These are phyloP conservation scores for Alternaria tenuissima DNA, from an alignment of 2,329 filamentous ascomycete species.

Conservation along the genomic window DNA sequence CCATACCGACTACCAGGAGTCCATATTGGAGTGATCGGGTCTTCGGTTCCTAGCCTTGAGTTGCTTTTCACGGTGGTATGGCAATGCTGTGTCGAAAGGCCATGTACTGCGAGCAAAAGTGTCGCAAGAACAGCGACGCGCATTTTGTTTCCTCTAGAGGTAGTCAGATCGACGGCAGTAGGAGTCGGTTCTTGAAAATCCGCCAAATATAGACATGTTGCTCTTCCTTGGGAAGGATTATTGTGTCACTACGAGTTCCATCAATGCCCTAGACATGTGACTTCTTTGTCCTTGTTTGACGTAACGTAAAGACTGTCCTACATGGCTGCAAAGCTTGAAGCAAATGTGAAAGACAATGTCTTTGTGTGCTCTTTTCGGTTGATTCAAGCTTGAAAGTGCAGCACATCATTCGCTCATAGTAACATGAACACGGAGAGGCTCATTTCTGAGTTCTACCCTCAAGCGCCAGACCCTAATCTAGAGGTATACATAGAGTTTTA, in stretches of 20 bases:
- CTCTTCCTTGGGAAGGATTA: neutral
- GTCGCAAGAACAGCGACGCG: neutral
- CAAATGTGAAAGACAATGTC: neutral
- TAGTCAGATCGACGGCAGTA: neutral
- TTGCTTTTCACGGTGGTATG: neutral
- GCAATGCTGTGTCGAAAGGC: neutral
- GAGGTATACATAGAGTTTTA: too few species aligned
- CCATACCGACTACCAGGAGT: neutral
- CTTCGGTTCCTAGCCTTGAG: neutral
- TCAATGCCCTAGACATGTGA: neutral
- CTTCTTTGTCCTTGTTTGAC: neutral
- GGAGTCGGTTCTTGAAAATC: neutral
- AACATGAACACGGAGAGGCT: neutral
- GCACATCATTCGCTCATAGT: too few species aligned
- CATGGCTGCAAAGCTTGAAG: neutral
- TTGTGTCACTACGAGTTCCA: neutral
- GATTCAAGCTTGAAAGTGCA: neutral
- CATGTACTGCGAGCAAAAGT: neutral
- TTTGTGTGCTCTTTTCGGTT: neutral
- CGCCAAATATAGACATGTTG: neutral
- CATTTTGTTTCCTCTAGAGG: neutral
- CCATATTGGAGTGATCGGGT: neutral
- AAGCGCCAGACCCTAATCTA: too few species aligned
- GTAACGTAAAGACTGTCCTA: neutral
- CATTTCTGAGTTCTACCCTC: too few species aligned